A percentile compares a stretch with the other conserved stretches of the same genome.
Conservation (phyloP, 1,284 basidiomycete genomes). For the Ceratobasidium sp. region DNA sequence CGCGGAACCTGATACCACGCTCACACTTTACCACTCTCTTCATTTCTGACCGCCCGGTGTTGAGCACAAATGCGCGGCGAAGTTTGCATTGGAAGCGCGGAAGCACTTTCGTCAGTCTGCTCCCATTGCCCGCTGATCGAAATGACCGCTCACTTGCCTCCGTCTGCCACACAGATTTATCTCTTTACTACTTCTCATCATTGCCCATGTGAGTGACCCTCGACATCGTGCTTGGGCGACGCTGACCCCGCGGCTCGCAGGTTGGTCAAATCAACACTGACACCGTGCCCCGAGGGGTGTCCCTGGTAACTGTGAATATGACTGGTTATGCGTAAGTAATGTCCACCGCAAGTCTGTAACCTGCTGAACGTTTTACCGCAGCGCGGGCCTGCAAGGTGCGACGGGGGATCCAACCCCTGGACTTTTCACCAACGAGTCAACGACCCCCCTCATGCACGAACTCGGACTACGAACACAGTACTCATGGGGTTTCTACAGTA, state of each 20-base stretch:
- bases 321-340: slow-evolving; percentile 68
- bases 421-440: slow-evolving; percentile 72
- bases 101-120: slow-evolving; percentile 44
- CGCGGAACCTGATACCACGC: slow-evolving; percentile 27
- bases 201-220: slow-evolving; percentile 44
- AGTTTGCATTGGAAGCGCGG: slow-evolving; percentile 45
- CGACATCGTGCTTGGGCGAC: background rate
- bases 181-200: slow-evolving; percentile 45
- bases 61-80: slow-evolving; percentile 45
- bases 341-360: slow-evolving; percentile 29
- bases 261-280: slow-evolving; percentile 81
- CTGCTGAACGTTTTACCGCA: slow-evolving; percentile 49
- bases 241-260: slow-evolving; percentile 53
- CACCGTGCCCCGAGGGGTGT: slow-evolving; percentile 64
- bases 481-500: slow-evolving; percentile 71
- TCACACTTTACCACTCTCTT: background rate
- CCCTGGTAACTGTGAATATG: slow-evolving; percentile 70
- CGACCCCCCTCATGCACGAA: slow-evolving; percentile 62
- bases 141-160: slow-evolving; percentile 24
- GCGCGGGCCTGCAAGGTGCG: slow-evolving; percentile 60
- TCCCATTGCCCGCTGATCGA: slow-evolving; percentile 22
- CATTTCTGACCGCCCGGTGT: slow-evolving; percentile 20
- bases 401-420: slow-evolving; percentile 65
- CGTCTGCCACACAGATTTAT: slow-evolving; percentile 37
- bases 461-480: slow-evolving; percentile 73